These are phyloP conservation scores for Monosporascus ibericus DNA, from an alignment of 2,329 filamentous ascomycete genomes.

Conservation along the genomic window DNA sequence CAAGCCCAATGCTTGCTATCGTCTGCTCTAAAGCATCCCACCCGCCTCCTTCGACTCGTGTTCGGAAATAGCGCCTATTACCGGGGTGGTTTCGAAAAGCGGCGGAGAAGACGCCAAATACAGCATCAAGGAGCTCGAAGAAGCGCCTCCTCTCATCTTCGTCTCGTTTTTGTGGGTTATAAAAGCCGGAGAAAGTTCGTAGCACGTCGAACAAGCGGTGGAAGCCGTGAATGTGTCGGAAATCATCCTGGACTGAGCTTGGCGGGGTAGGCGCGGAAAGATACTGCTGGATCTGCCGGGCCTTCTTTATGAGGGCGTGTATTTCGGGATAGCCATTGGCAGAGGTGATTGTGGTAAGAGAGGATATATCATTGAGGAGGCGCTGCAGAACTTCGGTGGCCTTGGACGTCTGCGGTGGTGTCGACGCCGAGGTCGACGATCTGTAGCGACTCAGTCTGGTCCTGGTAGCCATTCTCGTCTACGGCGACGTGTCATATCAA, in stretches of 20 bases:
- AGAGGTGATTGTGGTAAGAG: conserved; percentile 26
- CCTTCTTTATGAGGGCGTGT: conserved; percentile 43
- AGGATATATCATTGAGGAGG: conserved; percentile 43
- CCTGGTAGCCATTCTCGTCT: conserved; percentile 32
- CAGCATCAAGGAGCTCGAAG: conserved; percentile 63
- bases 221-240: conserved; percentile 76
- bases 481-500: conserved; percentile 18
- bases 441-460: conserved; percentile 52
- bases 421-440: conserved; percentile 58
- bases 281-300: conserved; percentile 62
- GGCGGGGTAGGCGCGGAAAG: conserved; percentile 42
- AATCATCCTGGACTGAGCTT: conserved; percentile 64
- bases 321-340: conserved; percentile 42
- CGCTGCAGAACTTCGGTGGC: conserved; percentile 52
- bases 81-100: conserved; percentile 74
- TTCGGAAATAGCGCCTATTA: conserved; percentile 81
- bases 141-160: conserved; percentile 58
- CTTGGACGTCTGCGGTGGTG: conserved; percentile 49
- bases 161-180: conserved; percentile 59
- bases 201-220: conserved; percentile 65
- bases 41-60: conserved; percentile 67
- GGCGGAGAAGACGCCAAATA: conserved; percentile 69
- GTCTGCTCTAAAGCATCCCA: conserved; percentile 72
- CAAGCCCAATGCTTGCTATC: conserved; percentile 60
- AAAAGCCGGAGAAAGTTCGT: conserved; percentile 67